A percentile compares a stretch with the other conserved stretches of the same genome.
Conservation (phyloP, 257 asterid genomes). For the Solanum lignicaule region DNA sequence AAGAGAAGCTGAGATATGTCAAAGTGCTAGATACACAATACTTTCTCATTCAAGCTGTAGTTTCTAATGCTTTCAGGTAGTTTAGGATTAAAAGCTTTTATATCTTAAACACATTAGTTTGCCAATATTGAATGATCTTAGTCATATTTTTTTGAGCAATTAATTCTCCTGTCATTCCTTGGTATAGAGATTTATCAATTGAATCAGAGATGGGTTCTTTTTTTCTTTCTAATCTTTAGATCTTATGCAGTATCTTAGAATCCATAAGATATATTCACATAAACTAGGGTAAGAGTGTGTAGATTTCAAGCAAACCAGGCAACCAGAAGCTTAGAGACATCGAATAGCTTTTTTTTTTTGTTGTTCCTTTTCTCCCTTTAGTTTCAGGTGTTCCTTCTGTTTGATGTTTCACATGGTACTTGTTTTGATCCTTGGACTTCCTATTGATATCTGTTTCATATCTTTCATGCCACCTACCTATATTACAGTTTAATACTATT, state of each 20-base stretch:
- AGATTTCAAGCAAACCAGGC: neutral
- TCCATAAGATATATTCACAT: neutral
- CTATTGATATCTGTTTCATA: neutral
- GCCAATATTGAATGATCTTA: neutral
- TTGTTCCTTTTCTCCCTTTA: neutral
- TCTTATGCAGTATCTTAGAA: neutral
- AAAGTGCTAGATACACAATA: neutral
- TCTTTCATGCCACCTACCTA: neutral
- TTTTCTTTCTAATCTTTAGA: neutral
- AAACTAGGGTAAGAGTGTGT: neutral
- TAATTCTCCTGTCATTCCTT: neutral
- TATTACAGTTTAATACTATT: neutral
- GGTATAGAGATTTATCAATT: neutral
- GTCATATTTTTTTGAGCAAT: neutral
- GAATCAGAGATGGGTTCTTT: neutral
- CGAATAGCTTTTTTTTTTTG: neutral
- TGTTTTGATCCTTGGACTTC: neutral
- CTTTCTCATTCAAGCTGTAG: neutral
- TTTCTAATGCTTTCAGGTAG: neutral
- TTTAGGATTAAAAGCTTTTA: neutral
- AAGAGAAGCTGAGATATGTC: neutral
- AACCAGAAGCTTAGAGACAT: neutral
- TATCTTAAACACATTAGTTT: neutral
- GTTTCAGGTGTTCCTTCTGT: neutral
- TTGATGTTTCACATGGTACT: neutral